Base-by-base conservation (phyloP, 306 rosid genomes). In the Pyrus betulifolia region DNA sequence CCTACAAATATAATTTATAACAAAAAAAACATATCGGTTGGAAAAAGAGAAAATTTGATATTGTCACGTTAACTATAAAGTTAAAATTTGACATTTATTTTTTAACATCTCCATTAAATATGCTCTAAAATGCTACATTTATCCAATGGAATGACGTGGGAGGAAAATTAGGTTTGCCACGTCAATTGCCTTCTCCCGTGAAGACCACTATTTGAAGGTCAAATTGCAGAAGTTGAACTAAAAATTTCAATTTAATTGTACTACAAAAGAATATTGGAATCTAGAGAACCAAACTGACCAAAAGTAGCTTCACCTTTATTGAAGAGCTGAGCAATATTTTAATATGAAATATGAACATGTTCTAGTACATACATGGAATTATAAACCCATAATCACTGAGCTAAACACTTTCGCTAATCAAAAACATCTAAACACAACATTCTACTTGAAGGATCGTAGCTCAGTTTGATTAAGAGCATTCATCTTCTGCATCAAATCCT, bases 291-390 rank as follows among this genome's bases (percentile, higher is more conserved):
- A 74, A 78, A 80, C 38, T 30, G 72, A 77, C 15, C 82, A 74
- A 78, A 74, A 59, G 68, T 31, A 65, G 44, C 83, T 45, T 61
- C 33, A 75, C 10, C 75, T 59, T 67, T 80, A 71, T 60, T 77
- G 74, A 65, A 68, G 68, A 81, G 76, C 71, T 71, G 71, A 13
- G 5, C 62, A 21, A 25, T 15, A 46, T 61, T 61, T 17, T 19
- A 25, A 49, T 72, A 22, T 76, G 21, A 45, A n/a, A 22, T 71
- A 64, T 28, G 71, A 80, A 76, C 75, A 66, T 69, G 65, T 71
- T 51, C 22, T 19, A 68, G 25, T 71, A 67, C 82, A 76, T 72
- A 54, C 42, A 46, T 23, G 65, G 23, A 40, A 74, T 73, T 55
- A 62, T 33, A 80, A 54, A 69, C 66, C 71, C 77, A 61, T n/a